These are phyloP conservation scores for Penicillium glabrum DNA, from an alignment of 2,329 filamentous ascomycete genomes.

Conservation along the genomic window DNA sequence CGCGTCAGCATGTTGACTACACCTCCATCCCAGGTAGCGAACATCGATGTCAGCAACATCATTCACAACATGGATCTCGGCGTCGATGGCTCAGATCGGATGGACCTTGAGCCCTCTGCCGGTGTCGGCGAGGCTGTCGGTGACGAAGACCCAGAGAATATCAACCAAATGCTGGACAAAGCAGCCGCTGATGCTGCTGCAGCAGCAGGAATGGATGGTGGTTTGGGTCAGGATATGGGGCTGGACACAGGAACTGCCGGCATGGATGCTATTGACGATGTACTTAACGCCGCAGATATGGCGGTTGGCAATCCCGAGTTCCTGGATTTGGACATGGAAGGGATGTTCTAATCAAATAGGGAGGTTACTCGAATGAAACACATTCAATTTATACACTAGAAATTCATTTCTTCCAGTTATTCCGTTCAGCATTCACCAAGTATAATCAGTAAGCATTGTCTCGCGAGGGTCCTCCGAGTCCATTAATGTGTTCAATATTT, in stretches of 20 bases:
- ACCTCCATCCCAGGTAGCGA: slow-evolving; percentile 39
- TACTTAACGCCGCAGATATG: slow-evolving; percentile 45
- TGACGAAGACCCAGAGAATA: slow-evolving; percentile 32
- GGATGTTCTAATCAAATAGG: slow-evolving; percentile 36
- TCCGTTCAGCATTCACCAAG: neutral
- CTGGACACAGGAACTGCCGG: slow-evolving; percentile 26
- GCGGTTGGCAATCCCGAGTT: slow-evolving; percentile 45
- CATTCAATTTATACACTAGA: neutral
- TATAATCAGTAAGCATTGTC: neutral
- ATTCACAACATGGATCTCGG: slow-evolving; percentile 44
- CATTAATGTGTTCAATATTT: neutral
- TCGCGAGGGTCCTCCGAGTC: neutral
- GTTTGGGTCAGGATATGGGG: slow-evolving; percentile 19
- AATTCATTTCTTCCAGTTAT: neutral
- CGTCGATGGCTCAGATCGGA: slow-evolving; percentile 31
- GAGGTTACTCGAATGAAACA: neutral
- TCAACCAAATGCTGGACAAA: slow-evolving; percentile 42
- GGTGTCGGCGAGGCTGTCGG: slow-evolving; percentile 12
- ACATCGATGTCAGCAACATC: slow-evolving; percentile 44
- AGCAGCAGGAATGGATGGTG: slow-evolving; percentile 33
- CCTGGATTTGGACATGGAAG: slow-evolving; percentile 47
- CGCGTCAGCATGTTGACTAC: slow-evolving; percentile 44
- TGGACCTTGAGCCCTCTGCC: slow-evolving; percentile 31
- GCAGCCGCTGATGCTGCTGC: slow-evolving; percentile 38
- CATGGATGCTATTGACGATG: slow-evolving; percentile 44